Evolutionary conservation across 2,329 filamentous ascomycete species (phyloP), one percentile per base, ranked within the genome.

Genomic region (Ophiostoma ulmi): DNA sequence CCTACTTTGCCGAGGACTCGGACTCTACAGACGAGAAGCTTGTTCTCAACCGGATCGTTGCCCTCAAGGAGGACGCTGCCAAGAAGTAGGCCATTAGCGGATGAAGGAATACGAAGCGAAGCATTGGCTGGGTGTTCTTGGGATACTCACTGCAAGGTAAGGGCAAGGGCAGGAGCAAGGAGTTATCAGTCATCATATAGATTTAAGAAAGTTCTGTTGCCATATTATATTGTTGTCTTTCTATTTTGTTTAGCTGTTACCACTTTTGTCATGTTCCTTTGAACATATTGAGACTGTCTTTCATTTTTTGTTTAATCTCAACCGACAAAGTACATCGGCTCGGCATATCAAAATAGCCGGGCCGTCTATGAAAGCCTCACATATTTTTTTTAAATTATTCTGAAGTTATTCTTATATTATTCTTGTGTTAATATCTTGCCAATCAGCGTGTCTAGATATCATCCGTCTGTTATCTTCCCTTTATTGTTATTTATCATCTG

Each of bases 31-130:
- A 88, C 41, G 91, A 92, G n/a, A 92, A 90, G 79, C 84, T 97
- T 74, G 87, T 98, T 67, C 81, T 98, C 39, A 98, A 98, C 81
- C 87, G 93, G 69, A 97, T 98, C 76, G 94, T 98, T 31, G 92
- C 91, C 67, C 80, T 97, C 77, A 97, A 97, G 83, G 94, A 97
- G 80, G 92, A 96, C 77, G 82, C 86, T n/a, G 88, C 88, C 70
- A 93, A 93, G 84, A 81, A 75, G 67, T 73, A 69, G 35, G 48
- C 2, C n/a, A 58, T 48, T 3, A 17, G 44, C 4, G 11, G 52
- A 58, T 13, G 8, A 13, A 7, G 26, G 7, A 26, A n/a, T 8
- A 10, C 14, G 44, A 36, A 22, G 13, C 36, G 63, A 38, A n/a
- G 44, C 48, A 67, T 67, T n/a, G 35, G 48, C 48, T 20, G 20